Base-by-base conservation (phyloP, 2,329 filamentous ascomycete genomes). In the Diaporthe velutina region DNA sequence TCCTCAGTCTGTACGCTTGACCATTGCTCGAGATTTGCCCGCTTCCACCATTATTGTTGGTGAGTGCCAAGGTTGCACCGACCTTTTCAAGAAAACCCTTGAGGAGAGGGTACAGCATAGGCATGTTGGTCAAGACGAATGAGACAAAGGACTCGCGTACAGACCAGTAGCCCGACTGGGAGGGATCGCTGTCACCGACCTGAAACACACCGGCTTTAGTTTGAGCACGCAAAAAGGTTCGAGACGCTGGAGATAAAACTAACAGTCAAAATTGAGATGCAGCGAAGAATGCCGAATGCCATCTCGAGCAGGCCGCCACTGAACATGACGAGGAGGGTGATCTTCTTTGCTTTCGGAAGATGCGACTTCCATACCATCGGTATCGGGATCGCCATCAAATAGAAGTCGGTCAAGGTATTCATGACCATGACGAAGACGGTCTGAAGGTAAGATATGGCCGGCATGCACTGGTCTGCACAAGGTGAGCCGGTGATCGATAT, bases 271-370 rank as follows among this genome's bases (percentile, higher is more conserved):
- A 88, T 87, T 25, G 87, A 81, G 2, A 86, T 84, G 61, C 84
- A 87, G 70, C 88, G 85, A 12, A 90, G 79, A 73, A 88, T 86
- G 1, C 87, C 87, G 40, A 86, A 86, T 22, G 85, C 83, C 82
- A 88, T 88, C 70, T 88, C 85, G 74, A 89, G 86, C 13, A 87
- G 79, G 4, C 86, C 88, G 42, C 87, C 88, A 64, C 85, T 85
- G 78, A 90, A 89, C 77, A 89, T 83, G 19, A 86, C 45, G 13
- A 88, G 79, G 17, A 89, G 82, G 52, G 85, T 83, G 30, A 86
- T 64, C 77, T 89, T 90, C 67, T 80, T 82, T 50, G 74, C 76
- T 71, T 80, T 80, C 17, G 82, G 83, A 9, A 89, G 82, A 60
- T 83, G 83, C 0, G 87, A 84, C 77, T 83, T 84, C 82, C 86